Conservation (phyloP, 1,139 yeast species). For the Pichia sp. region DNA sequence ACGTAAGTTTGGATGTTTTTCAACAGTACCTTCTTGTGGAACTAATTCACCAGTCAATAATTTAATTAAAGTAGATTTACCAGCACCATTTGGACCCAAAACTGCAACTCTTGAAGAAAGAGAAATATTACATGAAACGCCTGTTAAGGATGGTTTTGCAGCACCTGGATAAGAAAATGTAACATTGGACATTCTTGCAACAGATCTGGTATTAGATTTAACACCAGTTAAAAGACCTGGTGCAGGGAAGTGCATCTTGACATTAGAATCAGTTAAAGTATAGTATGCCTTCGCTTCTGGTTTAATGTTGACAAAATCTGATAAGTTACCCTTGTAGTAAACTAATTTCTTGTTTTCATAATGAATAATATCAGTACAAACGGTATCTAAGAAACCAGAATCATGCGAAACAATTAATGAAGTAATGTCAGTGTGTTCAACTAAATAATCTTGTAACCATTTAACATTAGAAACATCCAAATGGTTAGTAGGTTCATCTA, state of each 20-base stretch:
- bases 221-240: constrained; percentile 97
- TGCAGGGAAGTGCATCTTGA: constrained; percentile 97
- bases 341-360: constrained; percentile 93
- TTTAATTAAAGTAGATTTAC: constrained; percentile 92
- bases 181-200: constrained; percentile 82
- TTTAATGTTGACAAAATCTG: constrained; percentile 82
- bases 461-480: constrained; percentile 90
- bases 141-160: constrained; percentile 65
- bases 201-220: constrained; percentile 89
- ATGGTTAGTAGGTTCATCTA: constrained; percentile 99
- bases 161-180: constrained; percentile 90
- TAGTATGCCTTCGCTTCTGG: constrained; percentile 97
- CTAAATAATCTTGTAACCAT: constrained; percentile 87
- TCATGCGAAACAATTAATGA: constrained; percentile 96
- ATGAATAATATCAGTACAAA: constrained; percentile 94
- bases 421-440: constrained; percentile 77
- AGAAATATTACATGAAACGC: constrained; percentile 84
- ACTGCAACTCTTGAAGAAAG: constrained; percentile 94
- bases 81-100: constrained; percentile 98
- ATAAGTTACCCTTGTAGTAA: constrained; percentile 91
- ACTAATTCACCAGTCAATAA: constrained; percentile 85
- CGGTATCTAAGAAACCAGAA: constrained; percentile 91
- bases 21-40: constrained; percentile 84
- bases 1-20: constrained; percentile 96
- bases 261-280: constrained; percentile 88